Evolutionary conservation across 2,329 filamentous ascomycete genomes (phyloP).

Genomic region (Eutypa lata): DNA sequence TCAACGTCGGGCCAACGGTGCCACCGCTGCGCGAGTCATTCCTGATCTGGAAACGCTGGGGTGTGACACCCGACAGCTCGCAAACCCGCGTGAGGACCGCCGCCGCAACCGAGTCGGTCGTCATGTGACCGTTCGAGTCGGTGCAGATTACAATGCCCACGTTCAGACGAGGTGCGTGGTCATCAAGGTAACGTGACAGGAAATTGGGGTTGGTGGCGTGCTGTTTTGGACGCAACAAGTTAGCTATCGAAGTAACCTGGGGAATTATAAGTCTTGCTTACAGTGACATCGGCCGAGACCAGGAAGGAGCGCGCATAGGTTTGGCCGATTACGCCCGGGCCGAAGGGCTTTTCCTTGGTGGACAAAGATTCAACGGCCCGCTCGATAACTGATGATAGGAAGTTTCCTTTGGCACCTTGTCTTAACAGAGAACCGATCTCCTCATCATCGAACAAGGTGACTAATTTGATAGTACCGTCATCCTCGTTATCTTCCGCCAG

Average conservation of each 20-base stretch:
- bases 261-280: background rate
- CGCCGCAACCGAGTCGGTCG: conserved; percentile 83
- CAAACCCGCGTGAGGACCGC: conserved; percentile 77
- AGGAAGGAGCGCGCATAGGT: conserved; percentile 92
- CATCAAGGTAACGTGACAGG: conserved; percentile 73
- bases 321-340: conserved; percentile 66
- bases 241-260: too few relatives aligned
- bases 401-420: conserved; percentile 87
- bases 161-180: conserved; percentile 85
- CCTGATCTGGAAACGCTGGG: conserved; percentile 91
- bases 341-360: conserved; percentile 38
- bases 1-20: conserved; percentile 92
- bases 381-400: conserved; percentile 77
- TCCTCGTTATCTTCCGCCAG: conserved; percentile 55
- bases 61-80: conserved; percentile 64
- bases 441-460: conserved; percentile 95
- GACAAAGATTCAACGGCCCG: conserved; percentile 69
- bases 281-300: conserved; percentile 83
- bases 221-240: too few relatives aligned
- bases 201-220: conserved; percentile 97
- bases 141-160: conserved; percentile 76
- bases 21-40: conserved; percentile 89
- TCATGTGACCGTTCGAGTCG: conserved; percentile 94
- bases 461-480: conserved; percentile 77
- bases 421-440: conserved; percentile 90